Percentiles rank a stretch among this genome's conserved stretches.
Conservation (phyloP, 192 early-diverging fungal species). For the Lobosporangium transversale region DNA sequence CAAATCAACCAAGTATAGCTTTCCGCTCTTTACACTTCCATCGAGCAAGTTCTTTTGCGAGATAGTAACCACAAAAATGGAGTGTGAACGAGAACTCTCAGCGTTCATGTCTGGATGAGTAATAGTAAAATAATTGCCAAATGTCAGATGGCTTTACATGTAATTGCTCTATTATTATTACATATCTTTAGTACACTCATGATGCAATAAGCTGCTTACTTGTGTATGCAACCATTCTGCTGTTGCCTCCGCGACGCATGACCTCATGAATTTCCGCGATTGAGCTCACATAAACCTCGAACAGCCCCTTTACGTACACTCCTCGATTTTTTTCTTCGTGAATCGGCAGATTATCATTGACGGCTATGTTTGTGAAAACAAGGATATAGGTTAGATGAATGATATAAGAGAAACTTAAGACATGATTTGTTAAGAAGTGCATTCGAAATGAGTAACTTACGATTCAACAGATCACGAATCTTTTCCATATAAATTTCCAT, state of each 20-base stretch:
- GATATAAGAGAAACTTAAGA: neutral
- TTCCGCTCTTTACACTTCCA: constrained; percentile 91
- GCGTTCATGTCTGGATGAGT: constrained; percentile 91
- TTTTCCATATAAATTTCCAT: constrained; percentile 99
- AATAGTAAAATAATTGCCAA: constrained; percentile 16
- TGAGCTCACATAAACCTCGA: constrained; percentile 97
- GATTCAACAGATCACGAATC: constrained; percentile 95
- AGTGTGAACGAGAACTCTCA: constrained; percentile 97
- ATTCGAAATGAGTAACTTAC: constrained; percentile 53
- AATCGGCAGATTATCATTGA: constrained; percentile 91
- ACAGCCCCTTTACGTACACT: constrained; percentile 97
- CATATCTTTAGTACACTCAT: neutral
- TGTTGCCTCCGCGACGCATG: constrained; percentile 91
- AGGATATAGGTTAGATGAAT: neutral
- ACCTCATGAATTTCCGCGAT: constrained; percentile 97
- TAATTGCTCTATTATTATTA: neutral
- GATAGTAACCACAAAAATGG: constrained; percentile 97
- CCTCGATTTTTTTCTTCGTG: constrained; percentile 97
- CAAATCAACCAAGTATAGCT: constrained; percentile 96
- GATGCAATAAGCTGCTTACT: constrained; percentile 65
- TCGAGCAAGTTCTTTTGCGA: constrained; percentile 91
- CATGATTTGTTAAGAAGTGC: neutral
- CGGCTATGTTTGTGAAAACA: constrained; percentile 56
- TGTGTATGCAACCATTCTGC: constrained; percentile 90
- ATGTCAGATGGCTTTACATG: too few species aligned